phyloP scores from a whole-genome alignment of 2,329 filamentous ascomycete species.

The Pseudophaeomoniella oleicola region DNA sequence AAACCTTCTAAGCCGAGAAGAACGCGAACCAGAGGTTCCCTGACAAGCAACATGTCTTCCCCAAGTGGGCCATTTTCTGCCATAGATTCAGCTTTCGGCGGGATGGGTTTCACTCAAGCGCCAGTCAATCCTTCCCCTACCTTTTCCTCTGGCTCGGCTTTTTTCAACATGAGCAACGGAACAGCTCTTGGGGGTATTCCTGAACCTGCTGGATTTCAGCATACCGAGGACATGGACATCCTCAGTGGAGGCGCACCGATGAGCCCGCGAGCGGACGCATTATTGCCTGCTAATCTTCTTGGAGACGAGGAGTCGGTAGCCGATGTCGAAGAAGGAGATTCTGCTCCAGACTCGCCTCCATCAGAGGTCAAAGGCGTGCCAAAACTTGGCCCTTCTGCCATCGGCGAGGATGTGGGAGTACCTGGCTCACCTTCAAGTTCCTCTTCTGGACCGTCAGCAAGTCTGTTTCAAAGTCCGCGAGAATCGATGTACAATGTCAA shows the following conservation, averaged over 20 bases:
- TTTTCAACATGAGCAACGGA: slow-evolving; percentile 49
- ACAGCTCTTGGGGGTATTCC: slow-evolving; percentile 21
- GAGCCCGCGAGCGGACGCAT: slow-evolving; percentile 47
- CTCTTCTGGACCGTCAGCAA: slow-evolving; percentile 26
- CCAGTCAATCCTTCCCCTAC: slow-evolving; percentile 37
- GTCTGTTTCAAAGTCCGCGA: slow-evolving; percentile 31
- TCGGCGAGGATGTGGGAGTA: slow-evolving; percentile 16
- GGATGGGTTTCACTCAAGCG: slow-evolving; percentile 29
- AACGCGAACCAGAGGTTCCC: slow-evolving; percentile 27
- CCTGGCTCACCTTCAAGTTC: slow-evolving; percentile 28
- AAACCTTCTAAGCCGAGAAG: slow-evolving; percentile 26
- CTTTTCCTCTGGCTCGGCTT: slow-evolving; percentile 34
- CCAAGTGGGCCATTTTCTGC: slow-evolving; percentile 23
- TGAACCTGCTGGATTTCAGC: slow-evolving; percentile 1
- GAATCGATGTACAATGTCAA: slow-evolving; percentile 19
- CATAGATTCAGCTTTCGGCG: slow-evolving; percentile 22
- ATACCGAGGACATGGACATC: slow-evolving; percentile 33
- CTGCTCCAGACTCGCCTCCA: slow-evolving; percentile 9
- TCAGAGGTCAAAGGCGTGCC: slow-evolving; percentile 14
- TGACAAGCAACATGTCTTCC: slow-evolving; percentile 32
- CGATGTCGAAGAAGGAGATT: neutral
- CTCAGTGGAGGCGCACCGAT: slow-evolving; percentile 45
- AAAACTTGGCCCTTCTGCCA: slow-evolving; percentile 6
- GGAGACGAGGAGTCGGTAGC: slow-evolving; percentile 29
- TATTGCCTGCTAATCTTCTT: slow-evolving; percentile 47